phyloP scores from a whole-genome alignment of 2,329 filamentous ascomycete species.

The Diaporthe helianthi region DNA sequence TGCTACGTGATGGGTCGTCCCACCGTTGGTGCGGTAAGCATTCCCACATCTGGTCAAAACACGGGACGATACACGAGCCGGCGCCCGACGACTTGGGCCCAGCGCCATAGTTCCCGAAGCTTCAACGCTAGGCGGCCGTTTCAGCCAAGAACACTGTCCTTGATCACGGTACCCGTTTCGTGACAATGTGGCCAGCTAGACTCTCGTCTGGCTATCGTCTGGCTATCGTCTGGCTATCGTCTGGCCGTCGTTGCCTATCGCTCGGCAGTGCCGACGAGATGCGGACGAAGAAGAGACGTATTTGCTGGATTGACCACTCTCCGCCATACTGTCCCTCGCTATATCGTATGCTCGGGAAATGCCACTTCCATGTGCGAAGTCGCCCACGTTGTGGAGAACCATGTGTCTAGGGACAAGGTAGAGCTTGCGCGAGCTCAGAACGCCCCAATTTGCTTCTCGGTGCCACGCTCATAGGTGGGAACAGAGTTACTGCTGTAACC shows the following conservation, averaged over 20 bases:
- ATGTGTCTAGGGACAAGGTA: background rate
- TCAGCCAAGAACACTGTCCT: constrained; percentile 14
- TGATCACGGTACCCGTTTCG: constrained; percentile 1
- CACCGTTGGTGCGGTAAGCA: background rate
- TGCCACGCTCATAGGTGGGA: constrained; percentile 1
- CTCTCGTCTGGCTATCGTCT: background rate
- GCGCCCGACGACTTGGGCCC: background rate
- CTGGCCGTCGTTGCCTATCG: background rate
- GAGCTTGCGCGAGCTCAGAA: background rate
- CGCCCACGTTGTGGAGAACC: background rate
- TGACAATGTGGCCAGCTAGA: background rate
- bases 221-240: too few relatives aligned
- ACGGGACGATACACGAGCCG: constrained; percentile 10
- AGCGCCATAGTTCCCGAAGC: constrained; percentile 13
- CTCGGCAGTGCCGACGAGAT: background rate
- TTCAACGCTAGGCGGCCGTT: constrained; percentile 14
- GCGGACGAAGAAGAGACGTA: background rate
- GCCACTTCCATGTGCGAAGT: background rate
- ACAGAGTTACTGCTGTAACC: background rate
- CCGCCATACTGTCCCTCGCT: background rate
- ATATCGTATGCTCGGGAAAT: background rate
- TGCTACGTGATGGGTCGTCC: constrained; percentile 17
- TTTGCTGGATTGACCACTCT: background rate
- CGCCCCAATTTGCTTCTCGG: background rate
- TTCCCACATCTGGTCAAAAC: background rate